phyloP scores from a whole-genome alignment of 2,329 filamentous ascomycete species.

The Septoria linicola region DNA sequence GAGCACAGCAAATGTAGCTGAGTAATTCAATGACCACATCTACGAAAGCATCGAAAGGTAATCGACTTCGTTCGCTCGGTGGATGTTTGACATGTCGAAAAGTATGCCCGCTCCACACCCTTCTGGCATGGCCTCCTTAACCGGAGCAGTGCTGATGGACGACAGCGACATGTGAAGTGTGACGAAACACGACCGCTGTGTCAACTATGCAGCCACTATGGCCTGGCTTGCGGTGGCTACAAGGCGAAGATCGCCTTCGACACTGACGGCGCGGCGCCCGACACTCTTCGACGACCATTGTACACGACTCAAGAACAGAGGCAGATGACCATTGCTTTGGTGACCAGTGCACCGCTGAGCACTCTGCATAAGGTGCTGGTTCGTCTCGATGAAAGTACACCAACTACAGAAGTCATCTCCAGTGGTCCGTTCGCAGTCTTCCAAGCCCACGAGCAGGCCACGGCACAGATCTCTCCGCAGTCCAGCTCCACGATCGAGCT shows the following conservation, averaged over 20 bases:
- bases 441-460: background rate
- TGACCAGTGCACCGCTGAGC: background rate
- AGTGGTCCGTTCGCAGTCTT: background rate
- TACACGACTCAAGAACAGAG: background rate
- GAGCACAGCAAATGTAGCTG: background rate
- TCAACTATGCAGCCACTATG: background rate
- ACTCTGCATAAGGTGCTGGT: background rate
- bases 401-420: background rate
- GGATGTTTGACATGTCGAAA: background rate
- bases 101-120: background rate
- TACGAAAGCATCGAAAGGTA: background rate
- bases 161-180: slow-evolving; percentile 1
- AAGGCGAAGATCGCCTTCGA: slow-evolving; percentile 1
- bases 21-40: background rate
- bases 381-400: background rate
- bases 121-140: background rate
- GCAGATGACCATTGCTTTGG: background rate
- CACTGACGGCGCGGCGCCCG: background rate
- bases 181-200: background rate
- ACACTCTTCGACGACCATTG: background rate
- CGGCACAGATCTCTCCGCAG: background rate
- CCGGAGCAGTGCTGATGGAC: background rate
- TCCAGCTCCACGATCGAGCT: background rate
- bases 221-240: background rate
- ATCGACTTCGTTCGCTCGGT: background rate